These are phyloP conservation scores for Fragilaria crotonensis DNA, from an alignment of 108 stramenopile species.

Conservation along the genomic window DNA sequence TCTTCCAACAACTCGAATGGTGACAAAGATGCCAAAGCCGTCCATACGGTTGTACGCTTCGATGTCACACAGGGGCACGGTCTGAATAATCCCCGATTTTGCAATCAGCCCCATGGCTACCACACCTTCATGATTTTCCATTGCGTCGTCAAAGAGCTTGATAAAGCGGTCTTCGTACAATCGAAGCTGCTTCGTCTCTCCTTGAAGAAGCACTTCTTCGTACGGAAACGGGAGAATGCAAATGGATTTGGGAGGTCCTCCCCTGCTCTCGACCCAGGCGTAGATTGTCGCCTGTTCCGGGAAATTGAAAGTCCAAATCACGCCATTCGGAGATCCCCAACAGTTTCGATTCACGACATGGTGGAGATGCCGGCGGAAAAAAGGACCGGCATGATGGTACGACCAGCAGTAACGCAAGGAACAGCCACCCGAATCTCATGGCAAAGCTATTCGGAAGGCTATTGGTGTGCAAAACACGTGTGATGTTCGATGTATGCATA, in stretches of 20 bases:
- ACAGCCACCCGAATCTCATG: too few relatives aligned
- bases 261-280: background rate
- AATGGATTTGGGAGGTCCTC: conserved; percentile 24
- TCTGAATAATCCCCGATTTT: conserved; percentile 56
- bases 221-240: conserved; percentile 73
- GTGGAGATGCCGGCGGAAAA: too few relatives aligned
- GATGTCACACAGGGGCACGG: conserved; percentile 70
- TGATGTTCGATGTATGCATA: too few relatives aligned
- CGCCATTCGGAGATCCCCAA: conserved; percentile 40
- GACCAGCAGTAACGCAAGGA: too few relatives aligned
- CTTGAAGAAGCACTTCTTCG: conserved; percentile 60
- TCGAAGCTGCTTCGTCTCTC: conserved; percentile 64
- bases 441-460: too few relatives aligned
- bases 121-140: conserved; percentile 55
- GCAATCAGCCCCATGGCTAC: conserved; percentile 72
- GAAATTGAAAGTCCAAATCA: conserved; percentile 30
- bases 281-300: conserved; percentile 4
- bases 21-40: conserved; percentile 67
- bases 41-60: conserved; percentile 66
- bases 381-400: too few relatives aligned
- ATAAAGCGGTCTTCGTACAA: conserved; percentile 78
- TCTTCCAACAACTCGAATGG: conserved; percentile 61
- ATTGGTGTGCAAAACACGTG: too few relatives aligned
- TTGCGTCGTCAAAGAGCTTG: conserved; percentile 51
- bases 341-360: conserved; percentile 1